Percentiles rank a stretch among this genome's conserved stretches.
phyloP scores from a whole-genome alignment of 208 protist species.

The Porcisia hertigi region DNA sequence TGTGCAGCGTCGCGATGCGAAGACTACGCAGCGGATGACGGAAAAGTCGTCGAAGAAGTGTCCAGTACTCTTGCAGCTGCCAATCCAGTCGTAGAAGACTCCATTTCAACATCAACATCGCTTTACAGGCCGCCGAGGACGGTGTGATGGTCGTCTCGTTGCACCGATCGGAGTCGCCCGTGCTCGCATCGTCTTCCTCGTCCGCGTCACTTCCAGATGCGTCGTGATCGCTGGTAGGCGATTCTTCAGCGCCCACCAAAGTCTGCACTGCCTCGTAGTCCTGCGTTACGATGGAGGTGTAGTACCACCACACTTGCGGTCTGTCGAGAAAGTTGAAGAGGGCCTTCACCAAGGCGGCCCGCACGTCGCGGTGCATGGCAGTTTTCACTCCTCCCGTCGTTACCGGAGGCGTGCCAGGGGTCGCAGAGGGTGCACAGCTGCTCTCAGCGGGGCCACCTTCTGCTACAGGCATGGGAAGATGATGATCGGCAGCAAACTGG shows the following conservation, averaged over 20 bases:
- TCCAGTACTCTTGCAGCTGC: constrained; percentile 23
- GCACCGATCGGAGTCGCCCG: neutral
- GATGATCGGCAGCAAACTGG: constrained; percentile 18
- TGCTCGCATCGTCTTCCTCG: neutral
- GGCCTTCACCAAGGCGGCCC: constrained; percentile 15
- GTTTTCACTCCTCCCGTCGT: neutral
- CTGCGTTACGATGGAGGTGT: neutral
- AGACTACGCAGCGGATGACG: constrained; percentile 14
- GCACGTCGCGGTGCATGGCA: constrained; percentile 33
- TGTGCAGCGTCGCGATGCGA: constrained; percentile 11
- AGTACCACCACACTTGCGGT: constrained; percentile 29
- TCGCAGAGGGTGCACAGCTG: neutral
- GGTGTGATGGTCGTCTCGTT: neutral
- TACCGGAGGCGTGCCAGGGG: neutral
- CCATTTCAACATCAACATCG: constrained; percentile 19
- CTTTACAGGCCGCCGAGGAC: constrained; percentile 21
- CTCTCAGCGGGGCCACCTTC: neutral
- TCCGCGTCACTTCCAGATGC: neutral
- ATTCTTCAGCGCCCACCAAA: neutral
- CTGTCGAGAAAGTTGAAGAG: constrained; percentile 23
- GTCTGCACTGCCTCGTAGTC: neutral
- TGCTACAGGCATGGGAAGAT: constrained; percentile 14
- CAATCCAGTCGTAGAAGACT: constrained; percentile 7
- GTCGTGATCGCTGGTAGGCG: neutral
- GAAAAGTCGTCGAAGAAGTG: constrained; percentile 16